Conservation (phyloP, 352 stramenopile genomes). For the Phytophthora colocasiae region DNA sequence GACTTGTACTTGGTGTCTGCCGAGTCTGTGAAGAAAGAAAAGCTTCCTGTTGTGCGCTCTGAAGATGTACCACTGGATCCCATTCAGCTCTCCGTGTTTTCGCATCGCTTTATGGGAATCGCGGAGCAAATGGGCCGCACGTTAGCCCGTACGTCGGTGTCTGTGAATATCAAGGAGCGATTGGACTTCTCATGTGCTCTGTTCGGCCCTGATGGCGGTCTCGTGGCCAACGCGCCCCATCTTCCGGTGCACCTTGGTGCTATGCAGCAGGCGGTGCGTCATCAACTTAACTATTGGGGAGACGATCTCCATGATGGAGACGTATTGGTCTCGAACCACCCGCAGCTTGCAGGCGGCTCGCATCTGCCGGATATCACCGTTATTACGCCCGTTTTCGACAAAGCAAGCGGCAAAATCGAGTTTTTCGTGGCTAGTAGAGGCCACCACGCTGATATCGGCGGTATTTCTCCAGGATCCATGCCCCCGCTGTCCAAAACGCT, state of each 20-base stretch:
- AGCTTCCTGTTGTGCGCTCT: slow-evolving; percentile 16
- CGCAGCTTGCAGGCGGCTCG: slow-evolving; percentile 96
- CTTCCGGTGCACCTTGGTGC: slow-evolving; percentile 98
- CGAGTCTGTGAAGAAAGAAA: slow-evolving; percentile 31
- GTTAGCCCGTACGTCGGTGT: slow-evolving; percentile 95
- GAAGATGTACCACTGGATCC: slow-evolving; percentile 87
- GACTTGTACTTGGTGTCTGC: slow-evolving; percentile 93
- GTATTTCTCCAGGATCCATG: slow-evolving; percentile 96
- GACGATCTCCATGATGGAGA: slow-evolving; percentile 96
- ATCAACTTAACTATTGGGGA: slow-evolving; percentile 92
- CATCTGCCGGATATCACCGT: slow-evolving; percentile 99
- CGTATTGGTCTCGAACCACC: slow-evolving; percentile 99
- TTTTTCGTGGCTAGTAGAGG: slow-evolving; percentile 99
- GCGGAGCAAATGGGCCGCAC: slow-evolving; percentile 99
- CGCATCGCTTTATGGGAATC: slow-evolving; percentile 99
- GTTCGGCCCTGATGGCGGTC: slow-evolving; percentile 96
- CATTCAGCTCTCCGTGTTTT: slow-evolving; percentile 97
- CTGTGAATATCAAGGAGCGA: slow-evolving; percentile 99
- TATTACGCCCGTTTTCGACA: slow-evolving; percentile 99
- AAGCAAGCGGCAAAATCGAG: slow-evolving; percentile 90
- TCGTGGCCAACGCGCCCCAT: slow-evolving; percentile 99
- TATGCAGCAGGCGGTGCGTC: slow-evolving; percentile 98
- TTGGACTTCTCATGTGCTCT: slow-evolving; percentile 99
- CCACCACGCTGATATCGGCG: slow-evolving; percentile 98
- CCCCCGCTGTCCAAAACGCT: slow-evolving; percentile 95